Evolutionary conservation across 2,329 filamentous ascomycete species (phyloP), one percentile per base, ranked within the genome.

Genomic region (Xenosphaeropsis pyriputrescens): DNA sequence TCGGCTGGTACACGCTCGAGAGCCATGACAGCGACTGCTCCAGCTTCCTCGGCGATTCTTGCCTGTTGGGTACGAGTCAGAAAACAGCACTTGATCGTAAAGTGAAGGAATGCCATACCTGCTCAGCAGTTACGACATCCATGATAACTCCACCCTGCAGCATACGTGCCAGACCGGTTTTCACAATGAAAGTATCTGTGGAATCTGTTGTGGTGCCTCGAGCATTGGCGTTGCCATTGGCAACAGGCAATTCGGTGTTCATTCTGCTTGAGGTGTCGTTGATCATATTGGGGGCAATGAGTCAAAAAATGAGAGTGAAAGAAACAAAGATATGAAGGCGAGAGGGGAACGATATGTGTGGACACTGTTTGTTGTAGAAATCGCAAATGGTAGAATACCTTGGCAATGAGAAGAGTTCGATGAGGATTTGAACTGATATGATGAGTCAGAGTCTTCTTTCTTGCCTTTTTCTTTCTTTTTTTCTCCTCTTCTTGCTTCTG

Each of bases 121-220:
- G 88, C 56, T 85, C 82, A 18, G 86, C 84, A 59, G 89, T 85
- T 45, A 93, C 85, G 41, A 96, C 91, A 62, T 98, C 91, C 91
- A 98, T 98, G 63, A 98, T 98, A 47, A 98, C 91, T 53, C 91
- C 91, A 57, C 91, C 91, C 71, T 96, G 95, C 63, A 96, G 69
- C 91, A 98, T 98, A 62, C 93, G 83, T 17, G 91, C 91, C 47
- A 98, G 70, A 42, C 89, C 91, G 38, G 85, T 82, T 73, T 98
- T 98, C 71, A 95, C 79, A 49, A 79, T 79, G 62, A 95, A 93
- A 60, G 75, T 50, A 14, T 42, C 43, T 26, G 22, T 26, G 22
- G 22, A 26, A 9, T 9, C 22, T 5, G 22, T 26, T 9, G 22
- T 26, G 22, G 22, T 26, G 22, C 50, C 46, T 22, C 41, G 14